Base-by-base conservation (phyloP, 1,284 basidiomycete species). In the Apiotrichum gamsii region DNA sequence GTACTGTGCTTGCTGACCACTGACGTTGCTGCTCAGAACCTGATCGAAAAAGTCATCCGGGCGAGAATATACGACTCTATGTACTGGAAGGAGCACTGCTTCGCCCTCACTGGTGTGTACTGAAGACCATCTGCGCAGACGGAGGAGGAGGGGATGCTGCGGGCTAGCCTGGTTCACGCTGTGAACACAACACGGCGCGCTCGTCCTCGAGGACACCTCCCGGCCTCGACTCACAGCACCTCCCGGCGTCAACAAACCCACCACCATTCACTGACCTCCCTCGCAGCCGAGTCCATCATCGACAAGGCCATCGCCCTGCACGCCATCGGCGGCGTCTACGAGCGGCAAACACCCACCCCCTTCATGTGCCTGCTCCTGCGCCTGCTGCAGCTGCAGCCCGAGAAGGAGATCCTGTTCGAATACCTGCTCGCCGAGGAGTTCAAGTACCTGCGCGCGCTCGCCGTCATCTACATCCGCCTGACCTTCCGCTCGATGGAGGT, bases 61-160 rank as follows among this genome's bases (percentile, higher is more conserved):
- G 87, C 85, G 62, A 83, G 95, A 49, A 96, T 99, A 54, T 98
- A 96, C 76, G 94, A 97, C 70, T 87, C 87, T 0, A 74, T 80
- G 15, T 99, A 83, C 73, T 99, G 95, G 95, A 98, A 96, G 72
- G 90, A 96, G 65, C 87, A 91, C 52, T 94, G 90, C 64, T 94
- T 94, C 67, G 90, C 90, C 18, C 74, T 94, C 38, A 91, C 86
- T 52, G 88, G 90, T 87, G 45, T 38, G 76, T 65, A n/a, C n/a
- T n/a, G n/a, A n/a, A n/a, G n/a, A n/a, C n/a, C n/a, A n/a, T n/a
- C n/a, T n/a, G n/a, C n/a, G 14, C 11, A 20, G 9, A 15, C 5
- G 10, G 35, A 21, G 35, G 32, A 34, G 15, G n/a, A 46, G 30
- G 23, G 2, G 28, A 18, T 6, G 16, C 32, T 6, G n/a, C n/a